These are phyloP conservation scores for Buddleja alternifolia DNA, from an alignment of 257 asterid species.

Conservation along the genomic window DNA sequence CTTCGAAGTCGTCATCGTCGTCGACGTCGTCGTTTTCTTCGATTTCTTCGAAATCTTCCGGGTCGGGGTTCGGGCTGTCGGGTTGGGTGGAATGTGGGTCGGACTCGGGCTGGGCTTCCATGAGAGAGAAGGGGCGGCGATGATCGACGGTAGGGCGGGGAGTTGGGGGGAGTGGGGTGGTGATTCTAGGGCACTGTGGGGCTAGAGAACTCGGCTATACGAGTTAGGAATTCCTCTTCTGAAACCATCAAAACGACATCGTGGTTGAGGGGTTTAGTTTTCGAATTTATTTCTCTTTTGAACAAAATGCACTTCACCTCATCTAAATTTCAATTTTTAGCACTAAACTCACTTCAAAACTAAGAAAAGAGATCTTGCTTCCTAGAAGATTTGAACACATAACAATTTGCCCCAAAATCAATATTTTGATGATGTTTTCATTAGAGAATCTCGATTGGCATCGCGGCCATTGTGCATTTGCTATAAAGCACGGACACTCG, in stretches of 20 bases:
- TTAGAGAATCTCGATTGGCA: too few relatives aligned
- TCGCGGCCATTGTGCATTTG: too few relatives aligned
- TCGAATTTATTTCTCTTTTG: too few relatives aligned
- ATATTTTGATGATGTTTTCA: too few relatives aligned
- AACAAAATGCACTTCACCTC: too few relatives aligned
- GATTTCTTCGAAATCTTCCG: conserved; percentile 37
- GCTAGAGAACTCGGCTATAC: background rate
- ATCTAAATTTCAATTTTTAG: too few relatives aligned
- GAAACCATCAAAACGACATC: conserved; percentile 18
- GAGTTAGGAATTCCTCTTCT: background rate
- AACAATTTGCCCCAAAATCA: too few relatives aligned
- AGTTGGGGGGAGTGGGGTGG: background rate
- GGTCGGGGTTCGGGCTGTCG: conserved; percentile 20
- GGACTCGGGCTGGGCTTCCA: conserved; percentile 34
- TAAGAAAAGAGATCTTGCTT: too few relatives aligned
- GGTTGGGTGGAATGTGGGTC: conserved; percentile 28
- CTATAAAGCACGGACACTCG: too few relatives aligned
- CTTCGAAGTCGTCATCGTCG: conserved; percentile 33
- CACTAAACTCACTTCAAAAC: too few relatives aligned
- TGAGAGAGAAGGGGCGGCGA: conserved; percentile 22
- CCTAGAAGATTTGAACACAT: too few relatives aligned
- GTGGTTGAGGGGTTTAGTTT: too few relatives aligned
- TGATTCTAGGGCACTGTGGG: conserved; percentile 19
- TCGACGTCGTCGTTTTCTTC: conserved; percentile 50
- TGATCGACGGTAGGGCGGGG: conserved; percentile 18